These are phyloP conservation scores for Candida berthetii DNA, from an alignment of 805 yeast genomes.

Conservation along the genomic window DNA sequence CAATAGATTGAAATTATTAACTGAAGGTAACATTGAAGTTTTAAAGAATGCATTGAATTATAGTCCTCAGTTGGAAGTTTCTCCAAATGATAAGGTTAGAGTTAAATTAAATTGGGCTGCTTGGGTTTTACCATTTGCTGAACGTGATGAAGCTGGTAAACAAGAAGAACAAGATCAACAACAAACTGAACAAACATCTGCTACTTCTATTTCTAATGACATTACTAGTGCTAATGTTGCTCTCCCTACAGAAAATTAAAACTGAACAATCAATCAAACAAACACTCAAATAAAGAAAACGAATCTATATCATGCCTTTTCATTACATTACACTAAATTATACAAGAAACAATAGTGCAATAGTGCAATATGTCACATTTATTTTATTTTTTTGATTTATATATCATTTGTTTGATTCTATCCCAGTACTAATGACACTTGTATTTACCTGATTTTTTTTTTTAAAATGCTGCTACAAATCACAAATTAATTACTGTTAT, in stretches of 20 bases:
- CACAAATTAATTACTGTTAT: too few relatives aligned
- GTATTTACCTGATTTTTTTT: too few relatives aligned
- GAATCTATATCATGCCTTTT: too few relatives aligned
- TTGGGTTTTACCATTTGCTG: conserved; percentile 60
- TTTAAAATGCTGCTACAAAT: too few relatives aligned
- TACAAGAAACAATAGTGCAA: too few relatives aligned
- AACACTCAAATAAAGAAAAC: too few relatives aligned
- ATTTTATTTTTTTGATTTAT: too few relatives aligned
- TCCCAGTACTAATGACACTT: too few relatives aligned
- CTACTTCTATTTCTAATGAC: conserved; percentile 2
- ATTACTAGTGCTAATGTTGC: conserved; percentile 16
- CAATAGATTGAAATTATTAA: conserved; percentile 63
- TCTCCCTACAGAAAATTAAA: too few relatives aligned
- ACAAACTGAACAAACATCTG: conserved; percentile 2
- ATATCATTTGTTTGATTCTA: too few relatives aligned
- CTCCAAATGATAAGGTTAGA: conserved; percentile 42
- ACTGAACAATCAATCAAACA: conserved; percentile 2
- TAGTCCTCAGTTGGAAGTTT: conserved; percentile 22
- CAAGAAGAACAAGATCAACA: conserved; percentile 28
- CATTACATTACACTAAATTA: too few relatives aligned
- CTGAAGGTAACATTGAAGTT: conserved; percentile 45
- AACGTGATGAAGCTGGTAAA: conserved; percentile 39
- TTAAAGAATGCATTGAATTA: conserved; percentile 10
- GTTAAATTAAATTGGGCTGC: conserved; percentile 47
- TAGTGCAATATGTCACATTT: too few relatives aligned